Evolutionary conservation across 768 basidiomycete species (phyloP), one percentile per base, ranked within the genome.

Genomic region (Auricularia cornea): DNA sequence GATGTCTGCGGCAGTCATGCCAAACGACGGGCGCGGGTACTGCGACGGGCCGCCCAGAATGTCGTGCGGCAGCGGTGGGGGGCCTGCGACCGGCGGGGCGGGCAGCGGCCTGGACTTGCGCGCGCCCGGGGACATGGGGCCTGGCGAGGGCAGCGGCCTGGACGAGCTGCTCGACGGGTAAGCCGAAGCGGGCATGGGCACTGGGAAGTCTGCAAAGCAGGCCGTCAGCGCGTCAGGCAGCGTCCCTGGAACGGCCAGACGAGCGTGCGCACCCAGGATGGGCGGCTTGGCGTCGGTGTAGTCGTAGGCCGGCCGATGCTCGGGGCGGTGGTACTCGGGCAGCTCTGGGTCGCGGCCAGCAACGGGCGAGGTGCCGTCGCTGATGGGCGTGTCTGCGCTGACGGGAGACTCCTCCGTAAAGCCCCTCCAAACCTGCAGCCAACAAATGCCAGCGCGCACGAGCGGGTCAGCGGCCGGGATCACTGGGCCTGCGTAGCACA

Each of bases 381-480:
- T 31, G 54, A 31, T 31, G 4, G 52, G 52, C 3, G 48, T 57
- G 62, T 74, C 71, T 6, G 54, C 59, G 41, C 73, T 66, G 44
- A 48, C 20, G 31, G 75, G 72, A 0, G 80, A 73, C 68, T 81
- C 80, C 60, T 87, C 84, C 32, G 79, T 74, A 68, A 88, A 90
- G 31, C 82, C 83, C 54, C 83, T 83, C 78, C 86, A 86, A 26
- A 90, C 88, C 72, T 57, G 23, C n/a, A 52, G n/a, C 10, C 23
- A 52, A 10, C 38, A 40, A 40, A 23, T 48, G 20, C 16, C 38
- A 40, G 44, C 44, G 44, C 44, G 6, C 11, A 18, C 44, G 26
- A 29, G 54, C 20, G 51, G 10, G 51, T 52, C 12, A n/a, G 28
- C 20, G 51, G 51, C 51, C 35, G 35, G 35, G 35, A 38, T 38